Base-by-base conservation (phyloP, 495 filamentous ascomycete species). In the Podospora conica region DNA sequence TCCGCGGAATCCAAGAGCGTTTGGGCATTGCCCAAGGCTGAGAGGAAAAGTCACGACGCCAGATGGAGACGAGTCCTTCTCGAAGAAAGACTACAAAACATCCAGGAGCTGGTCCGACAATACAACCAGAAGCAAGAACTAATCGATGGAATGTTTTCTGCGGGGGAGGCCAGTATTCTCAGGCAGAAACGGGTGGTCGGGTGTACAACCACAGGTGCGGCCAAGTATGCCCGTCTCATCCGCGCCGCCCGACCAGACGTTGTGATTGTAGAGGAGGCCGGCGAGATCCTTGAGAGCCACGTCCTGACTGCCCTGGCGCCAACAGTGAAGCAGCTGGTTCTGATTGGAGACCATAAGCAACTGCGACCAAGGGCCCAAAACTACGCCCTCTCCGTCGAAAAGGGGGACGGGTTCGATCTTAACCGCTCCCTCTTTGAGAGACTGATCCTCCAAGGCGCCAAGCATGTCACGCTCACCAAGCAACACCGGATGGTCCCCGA, bases 271-370 rank as follows among this genome's bases (percentile, higher is more conserved):
- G 91, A 95, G 71, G 91, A 95, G 69, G 90, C 90, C 3, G 90
- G 91, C 8, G 91, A 95, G 68, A 90, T 93, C 24, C 74, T 93
- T 1, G 91, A 95, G 70, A 83, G 80, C 23, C 80, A 93, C 69
- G 79, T 92, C 40, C 72, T 93, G 0, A 87, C 89, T 0, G 84
- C 89, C 0, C 69, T 95, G 25, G 73, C 77, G 0, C 74, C 84
- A 0, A 73, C 81, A 0, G 88, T 87, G 11, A 84, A 91, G 68
- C 88, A 93, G 31, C 69, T 91, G 3, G 79, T 91, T 9, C 73
- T 93, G 11, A 93, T 93, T 40, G 91, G 91, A 3, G 91, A 95
- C 66, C 90, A 93, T 68, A 82, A 88, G 67, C 91, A 95, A 64
- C 80, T 95, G 3, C 82, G 90, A 4, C 91, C 91, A 0, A 90